phyloP scores from a whole-genome alignment of 2,329 filamentous ascomycete species.

The Trichoderma gracile region DNA sequence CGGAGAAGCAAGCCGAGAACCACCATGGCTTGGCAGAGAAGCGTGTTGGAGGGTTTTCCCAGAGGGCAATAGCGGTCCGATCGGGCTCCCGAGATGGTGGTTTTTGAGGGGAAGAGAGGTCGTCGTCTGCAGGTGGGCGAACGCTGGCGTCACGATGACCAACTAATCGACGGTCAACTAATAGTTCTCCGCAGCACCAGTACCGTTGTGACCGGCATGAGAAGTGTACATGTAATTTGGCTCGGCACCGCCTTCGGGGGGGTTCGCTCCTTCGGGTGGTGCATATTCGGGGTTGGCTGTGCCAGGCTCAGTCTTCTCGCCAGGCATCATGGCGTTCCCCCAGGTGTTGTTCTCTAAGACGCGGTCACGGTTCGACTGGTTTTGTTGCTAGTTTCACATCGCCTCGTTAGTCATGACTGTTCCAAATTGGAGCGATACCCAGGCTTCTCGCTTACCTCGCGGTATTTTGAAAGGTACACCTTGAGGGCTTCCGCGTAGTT shows the following conservation, averaged over 20 bases:
- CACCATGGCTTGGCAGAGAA: neutral
- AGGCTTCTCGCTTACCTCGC: slow-evolving; percentile 70
- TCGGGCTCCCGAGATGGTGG: neutral
- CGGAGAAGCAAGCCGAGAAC: neutral
- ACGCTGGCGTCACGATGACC: neutral
- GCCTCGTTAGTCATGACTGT: neutral
- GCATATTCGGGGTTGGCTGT: slow-evolving; percentile 42
- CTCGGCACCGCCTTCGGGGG: slow-evolving; percentile 45
- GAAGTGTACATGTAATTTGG: slow-evolving; percentile 55
- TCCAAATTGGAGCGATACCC: no score
- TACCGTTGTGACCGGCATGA: slow-evolving; percentile 61
- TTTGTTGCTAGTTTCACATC: slow-evolving; percentile 42
- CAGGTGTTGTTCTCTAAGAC: slow-evolving; percentile 41
- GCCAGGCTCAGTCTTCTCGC: slow-evolving; percentile 38
- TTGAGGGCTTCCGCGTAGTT: slow-evolving; percentile 98
- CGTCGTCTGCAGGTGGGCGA: neutral
- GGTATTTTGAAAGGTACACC: slow-evolving; percentile 96
- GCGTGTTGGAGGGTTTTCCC: neutral
- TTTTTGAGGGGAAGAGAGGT: neutral
- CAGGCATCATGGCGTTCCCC: slow-evolving; percentile 37
- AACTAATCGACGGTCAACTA: slow-evolving; percentile 34
- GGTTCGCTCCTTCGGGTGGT: slow-evolving; percentile 46
- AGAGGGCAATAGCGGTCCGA: neutral
- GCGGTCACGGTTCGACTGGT: slow-evolving; percentile 44
- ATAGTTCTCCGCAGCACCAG: slow-evolving; percentile 54